Percentiles rank a stretch among this genome's conserved stretches.
Evolutionary conservation across 768 basidiomycete genomes (phyloP).

Genomic region (Leucocoprinus sp.): DNA sequence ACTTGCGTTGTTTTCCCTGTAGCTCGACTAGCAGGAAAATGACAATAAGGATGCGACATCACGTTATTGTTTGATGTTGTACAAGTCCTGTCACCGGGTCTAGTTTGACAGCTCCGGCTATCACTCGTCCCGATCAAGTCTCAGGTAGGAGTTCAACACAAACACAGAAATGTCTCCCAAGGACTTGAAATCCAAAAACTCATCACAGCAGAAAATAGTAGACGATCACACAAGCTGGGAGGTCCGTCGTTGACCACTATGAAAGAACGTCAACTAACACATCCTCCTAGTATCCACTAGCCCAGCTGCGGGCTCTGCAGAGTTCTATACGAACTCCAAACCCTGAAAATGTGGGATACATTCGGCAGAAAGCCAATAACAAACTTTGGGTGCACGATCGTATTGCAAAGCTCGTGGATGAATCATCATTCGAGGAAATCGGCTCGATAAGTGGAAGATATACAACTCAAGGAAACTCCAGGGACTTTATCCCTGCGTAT

Average conservation of each 20-base stretch:
- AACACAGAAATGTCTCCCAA: conserved; percentile 4
- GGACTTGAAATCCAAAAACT: neutral
- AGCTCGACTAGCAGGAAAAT: too few relatives aligned
- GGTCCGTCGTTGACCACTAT: conserved; percentile 15
- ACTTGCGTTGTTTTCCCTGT: neutral
- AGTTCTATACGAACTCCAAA: conserved; percentile 24
- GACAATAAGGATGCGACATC: neutral
- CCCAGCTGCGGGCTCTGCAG: conserved; percentile 24
- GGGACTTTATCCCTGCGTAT: conserved; percentile 29
- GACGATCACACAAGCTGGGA: conserved; percentile 25
- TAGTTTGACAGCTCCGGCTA: conserved; percentile 10
- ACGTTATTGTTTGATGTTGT: neutral
- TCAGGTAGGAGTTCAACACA: neutral
- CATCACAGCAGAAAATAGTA: neutral
- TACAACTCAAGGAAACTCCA: conserved; percentile 20
- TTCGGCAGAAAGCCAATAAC: conserved; percentile 28
- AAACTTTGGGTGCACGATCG: conserved; percentile 36
- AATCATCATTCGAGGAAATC: conserved; percentile 26
- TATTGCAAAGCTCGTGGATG: conserved; percentile 24
- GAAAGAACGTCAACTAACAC: neutral
- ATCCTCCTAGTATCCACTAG: conserved; percentile 21
- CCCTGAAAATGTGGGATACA: conserved; percentile 28
- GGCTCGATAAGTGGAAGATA: conserved; percentile 31
- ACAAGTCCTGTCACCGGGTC: neutral
- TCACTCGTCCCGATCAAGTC: conserved; percentile 13